phyloP scores from a whole-genome alignment of 1,284 basidiomycete genomes.

The Cutaneotrichosporon sp. region DNA sequence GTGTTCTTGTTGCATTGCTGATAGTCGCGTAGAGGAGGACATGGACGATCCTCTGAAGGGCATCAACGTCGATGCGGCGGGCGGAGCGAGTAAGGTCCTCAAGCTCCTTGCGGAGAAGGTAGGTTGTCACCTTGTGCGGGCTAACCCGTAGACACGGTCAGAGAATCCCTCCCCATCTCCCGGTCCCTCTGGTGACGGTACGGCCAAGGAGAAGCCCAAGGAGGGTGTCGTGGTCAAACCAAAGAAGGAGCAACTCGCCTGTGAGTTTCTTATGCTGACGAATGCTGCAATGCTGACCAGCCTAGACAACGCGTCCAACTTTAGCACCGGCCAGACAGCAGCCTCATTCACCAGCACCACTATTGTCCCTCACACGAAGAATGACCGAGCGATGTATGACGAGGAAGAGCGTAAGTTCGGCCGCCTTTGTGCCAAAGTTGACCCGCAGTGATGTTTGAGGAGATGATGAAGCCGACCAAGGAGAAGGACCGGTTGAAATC shows the following conservation, averaged over 20 bases:
- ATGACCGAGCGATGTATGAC: conserved; percentile 80
- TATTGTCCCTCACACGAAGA: conserved; percentile 69
- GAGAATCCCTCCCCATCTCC: conserved; percentile 23
- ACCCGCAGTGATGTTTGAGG: conserved; percentile 73
- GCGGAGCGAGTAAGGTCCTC: conserved; percentile 48
- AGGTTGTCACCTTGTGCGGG: conserved; percentile 4
- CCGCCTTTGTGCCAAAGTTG: too few relatives aligned
- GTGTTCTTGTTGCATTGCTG: neutral
- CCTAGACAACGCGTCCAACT: conserved; percentile 82
- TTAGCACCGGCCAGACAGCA: conserved; percentile 81
- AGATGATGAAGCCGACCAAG: conserved; percentile 72
- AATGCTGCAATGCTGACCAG: neutral
- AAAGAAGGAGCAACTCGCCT: conserved; percentile 37
- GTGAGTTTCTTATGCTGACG: too few relatives aligned
- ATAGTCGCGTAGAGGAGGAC: conserved; percentile 30
- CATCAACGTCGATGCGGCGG: conserved; percentile 49
- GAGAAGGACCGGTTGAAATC: conserved; percentile 86
- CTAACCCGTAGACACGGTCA: conserved; percentile 26
- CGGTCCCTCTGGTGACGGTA: neutral
- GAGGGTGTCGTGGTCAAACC: conserved; percentile 43
- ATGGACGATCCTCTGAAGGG: conserved; percentile 44
- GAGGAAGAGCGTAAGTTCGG: conserved; percentile 59
- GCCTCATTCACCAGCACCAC: conserved; percentile 91
- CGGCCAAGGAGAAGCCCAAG: conserved; percentile 26
- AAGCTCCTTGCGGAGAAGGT: conserved; percentile 49